Base-by-base conservation (phyloP, 352 stramenopile species). In the Phytopythium oedochilum region DNA sequence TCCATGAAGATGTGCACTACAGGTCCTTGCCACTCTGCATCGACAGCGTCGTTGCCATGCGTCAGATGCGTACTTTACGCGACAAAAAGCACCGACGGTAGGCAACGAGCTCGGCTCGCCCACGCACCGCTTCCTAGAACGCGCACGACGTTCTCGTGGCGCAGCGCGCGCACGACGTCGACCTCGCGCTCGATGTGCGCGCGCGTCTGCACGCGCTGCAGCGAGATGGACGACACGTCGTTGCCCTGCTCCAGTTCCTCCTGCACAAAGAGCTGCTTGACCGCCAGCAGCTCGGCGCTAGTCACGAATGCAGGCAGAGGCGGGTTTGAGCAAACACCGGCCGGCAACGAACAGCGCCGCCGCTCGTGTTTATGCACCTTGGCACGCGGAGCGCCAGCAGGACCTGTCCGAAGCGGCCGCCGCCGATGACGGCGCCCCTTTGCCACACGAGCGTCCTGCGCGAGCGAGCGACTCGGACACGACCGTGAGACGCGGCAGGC, bases 191-290 rank as follows among this genome's bases (percentile, higher is more conserved):
- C 64, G 57, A 92, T 87, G 49, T 86, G 77, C 36, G 63, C 62
- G 52, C 75, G 64, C 31, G 61, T 68, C 46, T 83, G 66, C 47
- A 78, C 64, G 35, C 75, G 75, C 56, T 86, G 71, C 40, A 88
- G 68, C 22, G 70, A 75, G 43, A 86, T 63, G 48, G 75, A 78
- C 18, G 70, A 86, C 53, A 71, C 71, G 63, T 88, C 75, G 53
- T 88, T 81, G 43, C 89, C 89, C 23, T 83, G 70, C 34, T 79
- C 65, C 11, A 75, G 55, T 57, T 92, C 83, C 59, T 94, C 84
- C 52, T 82, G 70, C 57, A 96, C 78, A 48, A 76, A 83, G 49
- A 97, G 73, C 68, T 96, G 82, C 71, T 97, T 97, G 51, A 94
- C 75, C 3, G 89, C 88, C 5, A 97, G 66, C 31, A 95, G 75